phyloP scores from a whole-genome alignment of 306 rosid genomes.

The Gastrolobium villosum region DNA sequence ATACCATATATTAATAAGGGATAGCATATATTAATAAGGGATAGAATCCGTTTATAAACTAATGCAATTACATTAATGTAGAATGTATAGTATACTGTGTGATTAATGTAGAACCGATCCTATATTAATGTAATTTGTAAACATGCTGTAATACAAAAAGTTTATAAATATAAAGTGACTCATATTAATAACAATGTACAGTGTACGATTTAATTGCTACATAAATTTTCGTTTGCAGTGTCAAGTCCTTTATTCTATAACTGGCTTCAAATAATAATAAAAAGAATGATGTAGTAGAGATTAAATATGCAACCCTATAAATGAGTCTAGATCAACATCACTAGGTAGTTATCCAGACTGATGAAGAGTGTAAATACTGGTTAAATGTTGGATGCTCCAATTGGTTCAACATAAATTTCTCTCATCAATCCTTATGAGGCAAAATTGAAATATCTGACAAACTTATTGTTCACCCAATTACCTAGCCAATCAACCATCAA shows the following conservation, averaged over 20 bases:
- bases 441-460: slow-evolving; percentile 21
- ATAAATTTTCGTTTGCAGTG: slow-evolving; percentile 9
- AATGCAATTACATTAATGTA: no score
- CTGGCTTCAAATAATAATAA: slow-evolving; percentile 17
- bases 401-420: slow-evolving; percentile 33
- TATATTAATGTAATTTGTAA: no score
- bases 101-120: no score
- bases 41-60: no score
- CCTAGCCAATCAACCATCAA: slow-evolving; percentile 34
- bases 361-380: slow-evolving; percentile 11
- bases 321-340: slow-evolving; percentile 35
- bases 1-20: neutral
- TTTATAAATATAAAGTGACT: no score
- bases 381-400: slow-evolving; percentile 6
- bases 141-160: no score
- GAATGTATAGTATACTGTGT: no score
- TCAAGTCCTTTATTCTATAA: neutral
- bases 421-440: slow-evolving; percentile 38
- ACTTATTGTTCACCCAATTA: slow-evolving; percentile 31
- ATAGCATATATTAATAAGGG: no score
- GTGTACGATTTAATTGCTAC: slow-evolving; percentile 12
- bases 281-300: neutral
- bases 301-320: slow-evolving; percentile 27
- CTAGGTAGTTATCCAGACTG: slow-evolving; percentile 18
- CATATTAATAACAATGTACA: neutral